A percentile compares a stretch with the other conserved stretches of the same genome.
Conservation (phyloP, 345 rosid species). For the Populus nigra region DNA sequence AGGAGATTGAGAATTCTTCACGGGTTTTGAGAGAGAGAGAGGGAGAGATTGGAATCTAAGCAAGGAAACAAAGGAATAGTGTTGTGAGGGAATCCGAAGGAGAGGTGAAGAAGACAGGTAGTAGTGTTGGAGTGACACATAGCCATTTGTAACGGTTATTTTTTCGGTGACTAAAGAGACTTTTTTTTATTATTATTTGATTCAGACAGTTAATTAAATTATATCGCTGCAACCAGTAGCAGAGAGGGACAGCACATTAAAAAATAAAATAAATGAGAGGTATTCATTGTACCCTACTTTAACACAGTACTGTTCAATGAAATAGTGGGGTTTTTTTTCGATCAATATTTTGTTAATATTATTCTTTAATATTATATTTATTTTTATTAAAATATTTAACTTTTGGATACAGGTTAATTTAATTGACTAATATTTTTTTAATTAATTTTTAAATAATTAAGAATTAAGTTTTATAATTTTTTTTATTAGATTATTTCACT, state of each 20-base stretch:
- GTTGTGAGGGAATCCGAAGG: conserved; percentile 33
- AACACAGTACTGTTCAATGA: too few relatives aligned
- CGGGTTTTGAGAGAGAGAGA: conserved; percentile 29
- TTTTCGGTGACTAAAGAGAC: conserved; percentile 7
- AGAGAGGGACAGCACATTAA: background rate
- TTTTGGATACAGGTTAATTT: rapidly evolving
- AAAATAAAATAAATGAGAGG: too few relatives aligned
- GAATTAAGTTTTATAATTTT: too few relatives aligned
- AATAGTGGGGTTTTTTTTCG: too few relatives aligned
- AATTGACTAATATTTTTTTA: too few relatives aligned
- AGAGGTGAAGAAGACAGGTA: conserved; percentile 54
- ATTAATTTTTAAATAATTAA: too few relatives aligned
- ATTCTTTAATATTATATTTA: too few relatives aligned
- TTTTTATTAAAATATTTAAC: too few relatives aligned
- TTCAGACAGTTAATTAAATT: background rate
- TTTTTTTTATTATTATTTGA: background rate
- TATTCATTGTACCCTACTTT: too few relatives aligned
- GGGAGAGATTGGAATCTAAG: conserved; percentile 18
- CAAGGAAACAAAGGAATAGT: conserved; percentile 21
- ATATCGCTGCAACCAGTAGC: background rate
- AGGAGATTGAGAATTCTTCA: conserved; percentile 19
- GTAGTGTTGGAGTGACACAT: conserved; percentile 49
- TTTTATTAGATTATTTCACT: too few relatives aligned
- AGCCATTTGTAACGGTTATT: conserved; percentile 42
- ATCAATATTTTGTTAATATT: too few relatives aligned